Percentiles rank a stretch among this genome's conserved stretches.
phyloP scores from a whole-genome alignment of 306 rosid species.

The Acacia crassicarpa region DNA sequence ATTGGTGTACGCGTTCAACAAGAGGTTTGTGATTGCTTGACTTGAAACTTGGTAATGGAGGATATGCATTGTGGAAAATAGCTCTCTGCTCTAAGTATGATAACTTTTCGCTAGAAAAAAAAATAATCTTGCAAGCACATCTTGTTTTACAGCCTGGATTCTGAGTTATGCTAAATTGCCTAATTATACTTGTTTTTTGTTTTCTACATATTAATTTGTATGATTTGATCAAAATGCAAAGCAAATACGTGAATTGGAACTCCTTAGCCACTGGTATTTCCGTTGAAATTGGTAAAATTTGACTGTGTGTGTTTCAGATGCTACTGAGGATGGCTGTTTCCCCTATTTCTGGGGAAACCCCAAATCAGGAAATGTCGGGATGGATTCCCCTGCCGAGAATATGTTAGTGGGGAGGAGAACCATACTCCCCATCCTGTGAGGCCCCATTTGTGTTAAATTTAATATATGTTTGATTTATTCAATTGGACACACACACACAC shows the following conservation, averaged over 20 bases:
- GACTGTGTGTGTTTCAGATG: background rate
- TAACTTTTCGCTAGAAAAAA: background rate
- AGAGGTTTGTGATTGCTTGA: slow-evolving; percentile 67
- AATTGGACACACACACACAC: background rate
- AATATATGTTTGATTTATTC: background rate
- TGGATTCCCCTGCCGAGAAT: background rate
- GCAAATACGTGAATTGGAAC: background rate
- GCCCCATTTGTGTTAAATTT: background rate
- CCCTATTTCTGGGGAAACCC: background rate
- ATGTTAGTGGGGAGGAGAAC: background rate
- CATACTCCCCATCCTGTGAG: background rate
- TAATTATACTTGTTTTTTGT: background rate
- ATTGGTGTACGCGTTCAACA: slow-evolving; percentile 91
- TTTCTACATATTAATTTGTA: background rate
- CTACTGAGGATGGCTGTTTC: background rate
- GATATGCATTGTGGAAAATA: slow-evolving; percentile 4
- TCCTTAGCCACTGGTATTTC: background rate
- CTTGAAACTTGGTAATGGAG: slow-evolving; percentile 9
- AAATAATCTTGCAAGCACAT: background rate
- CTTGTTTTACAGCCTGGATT: slow-evolving; percentile 16
- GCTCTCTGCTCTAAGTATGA: slow-evolving; percentile 11
- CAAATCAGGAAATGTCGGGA: background rate
- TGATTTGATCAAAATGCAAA: slow-evolving; percentile 5
- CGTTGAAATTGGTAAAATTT: background rate
- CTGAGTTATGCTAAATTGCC: background rate